Conservation (phyloP, 148 eudicot species). For the Agrostemma githago region DNA sequence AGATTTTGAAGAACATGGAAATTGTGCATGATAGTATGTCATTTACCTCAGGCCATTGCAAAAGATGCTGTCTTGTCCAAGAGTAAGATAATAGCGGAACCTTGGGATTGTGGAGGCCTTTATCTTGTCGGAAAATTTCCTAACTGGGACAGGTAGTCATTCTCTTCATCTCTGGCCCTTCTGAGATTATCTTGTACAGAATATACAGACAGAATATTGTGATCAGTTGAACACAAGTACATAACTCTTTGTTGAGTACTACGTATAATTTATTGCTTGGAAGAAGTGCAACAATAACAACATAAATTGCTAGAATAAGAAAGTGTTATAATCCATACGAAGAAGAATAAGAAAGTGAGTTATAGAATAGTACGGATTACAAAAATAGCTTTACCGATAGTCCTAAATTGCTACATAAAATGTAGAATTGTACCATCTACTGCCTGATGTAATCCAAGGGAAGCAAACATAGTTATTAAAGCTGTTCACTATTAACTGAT, state of each 20-base stretch:
- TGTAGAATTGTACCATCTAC: neutral
- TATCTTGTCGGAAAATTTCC: constrained; percentile 96
- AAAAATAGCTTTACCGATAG: too few species aligned
- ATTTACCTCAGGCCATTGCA: constrained; percentile 74
- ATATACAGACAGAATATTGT: neutral
- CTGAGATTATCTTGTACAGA: neutral
- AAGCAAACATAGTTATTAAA: constrained; percentile 1
- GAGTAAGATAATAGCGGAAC: constrained; percentile 91
- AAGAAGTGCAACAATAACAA: neutral
- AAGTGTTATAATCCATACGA: too few species aligned
- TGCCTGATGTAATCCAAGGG: neutral
- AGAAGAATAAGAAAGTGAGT: too few species aligned
- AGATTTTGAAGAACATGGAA: neutral
- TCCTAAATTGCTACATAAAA: too few species aligned
- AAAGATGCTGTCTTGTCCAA: constrained; percentile 71
- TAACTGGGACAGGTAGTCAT: constrained; percentile 86
- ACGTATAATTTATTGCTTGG: neutral
- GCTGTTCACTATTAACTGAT: neutral
- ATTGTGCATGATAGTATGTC: neutral
- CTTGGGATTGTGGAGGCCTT: constrained; percentile 99
- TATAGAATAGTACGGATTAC: too few species aligned
- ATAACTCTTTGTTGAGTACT: neutral
- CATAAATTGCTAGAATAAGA: too few species aligned
- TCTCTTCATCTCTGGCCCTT: constrained; percentile 8
- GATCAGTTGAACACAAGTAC: neutral